These are phyloP conservation scores for Chaetothyriales sp. DNA, from an alignment of 2,329 filamentous ascomycete genomes.

Conservation along the genomic window DNA sequence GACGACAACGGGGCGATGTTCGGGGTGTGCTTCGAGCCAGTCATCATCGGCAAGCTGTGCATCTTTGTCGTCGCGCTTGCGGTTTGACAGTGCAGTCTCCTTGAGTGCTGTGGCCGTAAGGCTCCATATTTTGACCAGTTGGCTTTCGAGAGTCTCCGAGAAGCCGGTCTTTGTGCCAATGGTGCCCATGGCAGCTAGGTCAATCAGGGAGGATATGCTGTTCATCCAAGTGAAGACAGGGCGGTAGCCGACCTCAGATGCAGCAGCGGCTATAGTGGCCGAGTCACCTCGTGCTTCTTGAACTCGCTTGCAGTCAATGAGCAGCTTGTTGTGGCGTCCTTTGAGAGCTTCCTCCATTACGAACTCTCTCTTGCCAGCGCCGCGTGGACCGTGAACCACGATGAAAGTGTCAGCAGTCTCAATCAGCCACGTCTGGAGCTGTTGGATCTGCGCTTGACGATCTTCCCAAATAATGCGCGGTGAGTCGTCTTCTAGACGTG, in stretches of 20 bases:
- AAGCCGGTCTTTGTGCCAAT: slow-evolving; percentile 91
- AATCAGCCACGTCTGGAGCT: slow-evolving; percentile 71
- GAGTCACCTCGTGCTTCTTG: slow-evolving; percentile 82
- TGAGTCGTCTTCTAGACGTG: slow-evolving; percentile 50
- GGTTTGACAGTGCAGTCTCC: slow-evolving; percentile 55
- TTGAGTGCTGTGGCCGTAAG: slow-evolving; percentile 70
- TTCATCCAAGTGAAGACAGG: slow-evolving; percentile 97
- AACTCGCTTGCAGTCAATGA: slow-evolving; percentile 87
- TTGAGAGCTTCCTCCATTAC: slow-evolving; percentile 73
- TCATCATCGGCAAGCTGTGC: slow-evolving; percentile 63
- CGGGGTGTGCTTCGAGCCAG: slow-evolving; percentile 79
- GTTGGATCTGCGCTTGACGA: slow-evolving; percentile 64
- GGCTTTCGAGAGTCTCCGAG: slow-evolving; percentile 79
- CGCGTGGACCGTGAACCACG: slow-evolving; percentile 80
- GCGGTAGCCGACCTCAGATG: slow-evolving; percentile 71
- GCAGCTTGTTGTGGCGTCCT: slow-evolving; percentile 59
- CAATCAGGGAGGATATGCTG: slow-evolving; percentile 79
- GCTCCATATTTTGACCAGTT: slow-evolving; percentile 77
- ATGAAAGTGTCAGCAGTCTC: slow-evolving; percentile 87
- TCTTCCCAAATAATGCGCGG: slow-evolving; percentile 79
- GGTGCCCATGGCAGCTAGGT: slow-evolving; percentile 83
- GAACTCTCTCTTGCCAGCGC: slow-evolving; percentile 80
- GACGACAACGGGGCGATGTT: slow-evolving; percentile 67
- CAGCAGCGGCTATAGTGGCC: slow-evolving; percentile 68
- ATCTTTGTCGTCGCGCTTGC: slow-evolving; percentile 62